Evolutionary conservation across 108 stramenopile genomes (phyloP).

Genomic region (Cafeteria roenbergensis): DNA sequence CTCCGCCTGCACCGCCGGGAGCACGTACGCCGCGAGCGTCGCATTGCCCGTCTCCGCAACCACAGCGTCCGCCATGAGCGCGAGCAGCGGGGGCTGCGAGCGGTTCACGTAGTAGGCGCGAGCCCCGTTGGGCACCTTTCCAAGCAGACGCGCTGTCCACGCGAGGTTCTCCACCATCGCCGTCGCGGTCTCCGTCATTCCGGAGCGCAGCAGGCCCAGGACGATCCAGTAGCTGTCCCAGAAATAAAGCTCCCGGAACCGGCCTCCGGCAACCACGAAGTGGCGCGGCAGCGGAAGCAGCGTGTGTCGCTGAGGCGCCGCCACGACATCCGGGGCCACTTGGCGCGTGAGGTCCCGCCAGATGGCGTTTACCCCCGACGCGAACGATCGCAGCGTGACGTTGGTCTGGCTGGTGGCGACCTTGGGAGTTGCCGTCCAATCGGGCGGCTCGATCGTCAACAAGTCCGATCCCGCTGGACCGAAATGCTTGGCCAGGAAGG

Average conservation of each 20-base stretch:
- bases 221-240: conserved; percentile 49
- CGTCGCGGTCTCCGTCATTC: conserved; percentile 26
- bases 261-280: conserved; percentile 20
- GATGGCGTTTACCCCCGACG: not conserved
- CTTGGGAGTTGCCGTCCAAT: not conserved
- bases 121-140: conserved; percentile 39
- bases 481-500: conserved; percentile 9
- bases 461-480: no score
- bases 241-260: conserved; percentile 44
- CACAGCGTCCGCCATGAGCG: not conserved
- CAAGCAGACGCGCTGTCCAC: conserved; percentile 20
- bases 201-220: conserved; percentile 28
- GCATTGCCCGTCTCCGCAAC: not conserved
- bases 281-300: not conserved
- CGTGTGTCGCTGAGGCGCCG: no score
- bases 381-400: not conserved
- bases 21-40: not conserved
- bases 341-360: not conserved
- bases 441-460: not conserved
- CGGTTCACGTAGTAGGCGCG: conserved; percentile 41
- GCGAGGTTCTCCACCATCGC: conserved; percentile 29
- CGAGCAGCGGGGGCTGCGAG: conserved; percentile 29
- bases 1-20: no score
- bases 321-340: no score
- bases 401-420: not conserved